Percentiles rank a stretch among this genome's conserved stretches.
Conservation (phyloP, 371 early-diverging fungal species). For the Synchytrium microbalum region DNA sequence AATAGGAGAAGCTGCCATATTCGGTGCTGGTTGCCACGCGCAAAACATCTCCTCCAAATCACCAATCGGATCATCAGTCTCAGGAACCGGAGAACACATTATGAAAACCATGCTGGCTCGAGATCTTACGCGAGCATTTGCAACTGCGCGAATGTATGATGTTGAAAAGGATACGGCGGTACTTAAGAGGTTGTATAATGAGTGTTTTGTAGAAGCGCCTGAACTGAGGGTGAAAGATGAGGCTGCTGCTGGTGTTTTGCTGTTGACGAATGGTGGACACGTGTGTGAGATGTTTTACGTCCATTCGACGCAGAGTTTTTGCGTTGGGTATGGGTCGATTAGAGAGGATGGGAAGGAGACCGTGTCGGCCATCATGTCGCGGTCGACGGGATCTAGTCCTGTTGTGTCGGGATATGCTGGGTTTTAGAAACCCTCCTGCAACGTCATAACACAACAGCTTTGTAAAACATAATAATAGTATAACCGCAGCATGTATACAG, state of each 20-base stretch:
- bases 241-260: not conserved
- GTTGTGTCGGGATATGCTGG: too few species aligned
- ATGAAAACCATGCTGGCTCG: not conserved
- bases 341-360: too few species aligned
- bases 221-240: not conserved
- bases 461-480: too few species aligned
- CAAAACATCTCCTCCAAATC: not conserved
- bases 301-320: constrained; percentile 1
- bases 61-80: not conserved
- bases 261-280: not conserved
- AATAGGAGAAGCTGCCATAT: constrained; percentile 65
- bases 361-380: too few species aligned
- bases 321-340: too few species aligned
- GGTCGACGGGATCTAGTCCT: too few species aligned
- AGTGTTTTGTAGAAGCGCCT: not conserved
- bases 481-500: too few species aligned
- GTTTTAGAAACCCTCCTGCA: too few species aligned
- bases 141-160: not conserved
- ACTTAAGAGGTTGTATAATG: too few species aligned
- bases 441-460: too few species aligned
- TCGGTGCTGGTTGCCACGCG: constrained; percentile 11
- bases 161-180: not conserved
- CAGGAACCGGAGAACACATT: not conserved
- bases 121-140: not conserved
- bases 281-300: not conserved